Conservation (phyloP, 1,139 yeast species). For the Diutina mesorugosa region DNA sequence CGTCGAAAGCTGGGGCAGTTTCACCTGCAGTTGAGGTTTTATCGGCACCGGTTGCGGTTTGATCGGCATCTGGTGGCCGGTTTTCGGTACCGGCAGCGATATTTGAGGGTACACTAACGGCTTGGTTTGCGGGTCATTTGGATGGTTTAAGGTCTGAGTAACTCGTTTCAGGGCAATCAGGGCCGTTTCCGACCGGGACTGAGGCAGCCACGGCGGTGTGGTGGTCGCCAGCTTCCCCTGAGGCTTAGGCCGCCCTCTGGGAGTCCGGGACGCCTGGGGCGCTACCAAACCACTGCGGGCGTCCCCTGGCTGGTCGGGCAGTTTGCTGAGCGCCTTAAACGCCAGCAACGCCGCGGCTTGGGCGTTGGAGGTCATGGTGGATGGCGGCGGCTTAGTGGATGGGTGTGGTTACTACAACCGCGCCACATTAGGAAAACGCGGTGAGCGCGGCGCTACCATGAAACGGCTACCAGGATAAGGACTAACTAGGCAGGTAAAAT, state of each 20-base stretch:
- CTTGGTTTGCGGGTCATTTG: neutral
- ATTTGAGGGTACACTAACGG: neutral
- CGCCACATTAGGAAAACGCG: neutral
- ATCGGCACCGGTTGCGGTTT: neutral
- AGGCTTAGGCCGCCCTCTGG: neutral
- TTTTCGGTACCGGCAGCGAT: neutral
- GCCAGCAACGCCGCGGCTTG: slow-evolving; percentile 14
- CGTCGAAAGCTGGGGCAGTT: neutral
- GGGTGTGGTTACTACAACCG: too few relatives aligned
- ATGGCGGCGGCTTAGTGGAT: neutral
- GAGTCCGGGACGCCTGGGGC: neutral
- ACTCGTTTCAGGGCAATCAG: neutral
- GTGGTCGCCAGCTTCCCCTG: neutral
- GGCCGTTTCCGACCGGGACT: neutral
- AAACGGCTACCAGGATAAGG: neutral
- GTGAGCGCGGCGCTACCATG: neutral
- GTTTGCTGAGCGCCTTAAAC: slow-evolving; percentile 7
- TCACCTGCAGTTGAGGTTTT: neutral
- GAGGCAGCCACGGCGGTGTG: neutral
- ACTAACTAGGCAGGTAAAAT: too few relatives aligned
- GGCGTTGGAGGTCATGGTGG: neutral
- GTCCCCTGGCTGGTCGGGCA: neutral
- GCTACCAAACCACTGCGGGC: neutral
- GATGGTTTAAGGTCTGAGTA: too few relatives aligned
- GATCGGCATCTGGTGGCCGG: neutral